These are phyloP conservation scores for Perkinsus marinus DNA, from an alignment of 169 alveolate genomes.

Conservation along the genomic window DNA sequence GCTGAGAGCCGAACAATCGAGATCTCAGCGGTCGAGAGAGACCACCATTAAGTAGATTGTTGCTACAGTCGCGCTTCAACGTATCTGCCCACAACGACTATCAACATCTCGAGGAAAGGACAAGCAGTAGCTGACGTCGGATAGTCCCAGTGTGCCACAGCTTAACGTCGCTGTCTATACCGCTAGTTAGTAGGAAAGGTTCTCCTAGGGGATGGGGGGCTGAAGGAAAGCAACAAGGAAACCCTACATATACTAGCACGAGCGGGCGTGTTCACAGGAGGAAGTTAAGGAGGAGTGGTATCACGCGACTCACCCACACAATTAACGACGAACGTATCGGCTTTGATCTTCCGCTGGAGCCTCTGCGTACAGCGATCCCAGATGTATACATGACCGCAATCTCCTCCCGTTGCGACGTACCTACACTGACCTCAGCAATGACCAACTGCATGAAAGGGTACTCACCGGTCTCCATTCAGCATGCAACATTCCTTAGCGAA, in stretches of 20 bases:
- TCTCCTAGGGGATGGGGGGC: not conserved
- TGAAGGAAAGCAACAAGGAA: not conserved
- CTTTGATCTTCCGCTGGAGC: not conserved
- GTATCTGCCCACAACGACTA: not conserved
- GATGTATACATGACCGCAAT: constrained; percentile 8
- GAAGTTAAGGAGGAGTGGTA: too few species aligned
- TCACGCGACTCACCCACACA: not conserved
- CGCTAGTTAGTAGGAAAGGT: not conserved
- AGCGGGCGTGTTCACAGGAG: too few species aligned
- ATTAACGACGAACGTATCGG: constrained; percentile 3
- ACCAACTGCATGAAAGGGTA: not conserved
- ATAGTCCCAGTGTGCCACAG: not conserved
- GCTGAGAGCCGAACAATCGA: not conserved
- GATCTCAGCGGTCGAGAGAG: not conserved
- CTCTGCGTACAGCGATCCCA: not conserved
- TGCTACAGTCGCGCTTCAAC: not conserved
- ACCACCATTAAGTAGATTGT: not conserved
- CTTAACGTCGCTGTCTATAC: not conserved
- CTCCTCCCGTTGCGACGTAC: constrained; percentile 1
- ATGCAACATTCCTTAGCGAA: not conserved
- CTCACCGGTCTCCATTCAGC: not conserved
- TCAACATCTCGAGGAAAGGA: too few species aligned
- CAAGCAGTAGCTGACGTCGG: not conserved
- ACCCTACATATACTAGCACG: too few species aligned
- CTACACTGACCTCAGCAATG: not conserved